These are phyloP conservation scores for Mortierella sp. DNA, from an alignment of 371 early-diverging fungal genomes.

Conservation along the genomic window DNA sequence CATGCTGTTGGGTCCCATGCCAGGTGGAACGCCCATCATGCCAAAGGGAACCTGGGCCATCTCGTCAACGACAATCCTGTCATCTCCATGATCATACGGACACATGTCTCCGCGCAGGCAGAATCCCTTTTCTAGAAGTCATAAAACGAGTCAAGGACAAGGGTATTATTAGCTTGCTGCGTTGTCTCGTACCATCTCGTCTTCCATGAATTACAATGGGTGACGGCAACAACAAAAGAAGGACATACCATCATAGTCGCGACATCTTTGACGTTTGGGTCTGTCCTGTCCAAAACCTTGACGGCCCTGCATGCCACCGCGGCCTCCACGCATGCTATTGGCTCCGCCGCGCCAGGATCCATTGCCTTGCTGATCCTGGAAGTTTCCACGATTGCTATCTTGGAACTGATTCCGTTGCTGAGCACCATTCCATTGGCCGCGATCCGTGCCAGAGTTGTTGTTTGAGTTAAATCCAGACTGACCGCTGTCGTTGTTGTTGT, in stretches of 20 bases:
- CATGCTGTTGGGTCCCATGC: constrained; percentile 30
- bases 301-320: constrained; percentile 58
- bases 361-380: constrained; percentile 43
- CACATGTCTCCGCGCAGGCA: constrained; percentile 89
- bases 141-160: not conserved
- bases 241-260: constrained; percentile 80
- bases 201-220: not conserved
- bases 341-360: constrained; percentile 53
- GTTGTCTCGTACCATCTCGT: too few relatives aligned
- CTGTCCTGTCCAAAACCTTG: constrained; percentile 47
- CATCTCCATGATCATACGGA: constrained; percentile 83
- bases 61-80: constrained; percentile 82
- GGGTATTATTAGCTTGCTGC: not conserved
- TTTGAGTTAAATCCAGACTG: constrained; percentile 9
- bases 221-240: not conserved
- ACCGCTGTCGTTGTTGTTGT: constrained; percentile 13
- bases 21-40: constrained; percentile 43
- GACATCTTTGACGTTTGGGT: constrained; percentile 67
- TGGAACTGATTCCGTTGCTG: constrained; percentile 26
- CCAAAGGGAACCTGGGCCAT: constrained; percentile 48
- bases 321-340: constrained; percentile 55
- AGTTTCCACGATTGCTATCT: constrained; percentile 20
- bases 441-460: constrained; percentile 13
- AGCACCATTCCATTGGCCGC: constrained; percentile 34
- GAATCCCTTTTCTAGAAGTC: constrained; percentile 75